Evolutionary conservation across 352 stramenopile genomes (phyloP).

Genomic region (Blastocystis sp.): DNA sequence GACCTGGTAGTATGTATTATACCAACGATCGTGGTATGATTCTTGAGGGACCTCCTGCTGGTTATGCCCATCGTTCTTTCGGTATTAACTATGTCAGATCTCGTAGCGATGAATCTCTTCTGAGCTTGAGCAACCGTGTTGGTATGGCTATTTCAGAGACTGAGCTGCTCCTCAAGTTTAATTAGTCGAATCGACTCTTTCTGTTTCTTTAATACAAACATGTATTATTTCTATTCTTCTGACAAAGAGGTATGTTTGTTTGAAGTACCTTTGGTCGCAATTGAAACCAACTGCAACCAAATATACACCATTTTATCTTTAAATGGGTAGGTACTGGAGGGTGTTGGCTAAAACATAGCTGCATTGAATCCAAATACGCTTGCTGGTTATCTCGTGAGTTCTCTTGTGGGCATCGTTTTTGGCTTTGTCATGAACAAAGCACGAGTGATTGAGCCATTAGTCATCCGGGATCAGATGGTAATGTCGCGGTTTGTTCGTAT

Average conservation of each 20-base stretch:
- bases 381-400: constrained; percentile 45
- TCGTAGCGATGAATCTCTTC: not conserved
- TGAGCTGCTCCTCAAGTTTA: constrained; percentile 12
- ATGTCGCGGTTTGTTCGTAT: constrained; percentile 46
- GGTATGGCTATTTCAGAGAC: constrained; percentile 53
- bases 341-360: too few species aligned
- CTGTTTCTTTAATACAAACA: not conserved
- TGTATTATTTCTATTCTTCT: not conserved
- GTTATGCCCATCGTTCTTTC: constrained; percentile 21
- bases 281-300: too few species aligned
- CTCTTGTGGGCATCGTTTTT: constrained; percentile 53
- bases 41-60: not conserved
- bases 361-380: constrained; percentile 3
- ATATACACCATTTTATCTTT: too few species aligned
- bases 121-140: constrained; percentile 20
- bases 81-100: constrained; percentile 6
- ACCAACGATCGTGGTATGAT: constrained; percentile 42
- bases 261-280: too few species aligned
- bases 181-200: not conserved
- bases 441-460: constrained; percentile 57
- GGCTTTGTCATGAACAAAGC: constrained; percentile 65
- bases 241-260: too few species aligned
- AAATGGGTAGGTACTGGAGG: too few species aligned
- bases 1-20: constrained; percentile 30
- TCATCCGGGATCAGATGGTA: constrained; percentile 64